These are phyloP conservation scores for Penstemon newberryi DNA, from an alignment of 257 asterid genomes.

Conservation along the genomic window DNA sequence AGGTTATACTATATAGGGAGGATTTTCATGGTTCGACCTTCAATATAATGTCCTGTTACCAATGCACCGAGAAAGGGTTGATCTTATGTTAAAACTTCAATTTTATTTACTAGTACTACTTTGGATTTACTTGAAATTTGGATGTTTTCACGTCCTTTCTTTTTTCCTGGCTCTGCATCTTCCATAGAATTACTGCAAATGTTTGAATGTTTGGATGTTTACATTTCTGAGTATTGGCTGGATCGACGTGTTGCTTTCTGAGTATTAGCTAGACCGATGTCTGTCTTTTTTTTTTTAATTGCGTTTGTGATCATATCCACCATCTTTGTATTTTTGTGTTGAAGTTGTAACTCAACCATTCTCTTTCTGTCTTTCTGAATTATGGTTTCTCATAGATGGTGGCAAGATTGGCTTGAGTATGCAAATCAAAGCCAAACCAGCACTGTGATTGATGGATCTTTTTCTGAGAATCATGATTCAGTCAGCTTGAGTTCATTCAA, in stretches of 20 bases:
- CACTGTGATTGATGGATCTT: slow-evolving; percentile 56
- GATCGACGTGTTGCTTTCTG: slow-evolving; percentile 9
- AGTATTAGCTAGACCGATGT: background rate
- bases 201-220: background rate
- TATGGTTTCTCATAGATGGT: slow-evolving; percentile 69
- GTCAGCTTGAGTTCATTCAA: slow-evolving; percentile 49
- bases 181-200: background rate
- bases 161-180: slow-evolving; percentile 13
- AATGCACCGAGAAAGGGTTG: background rate
- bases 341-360: slow-evolving; percentile 11
- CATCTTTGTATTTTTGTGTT: slow-evolving; percentile 21
- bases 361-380: slow-evolving; percentile 19
- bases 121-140: background rate
- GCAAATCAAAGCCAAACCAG: slow-evolving; percentile 68
- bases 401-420: slow-evolving; percentile 98
- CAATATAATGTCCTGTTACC: background rate
- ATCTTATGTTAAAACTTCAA: background rate
- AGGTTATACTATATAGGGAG: background rate
- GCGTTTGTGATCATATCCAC: background rate
- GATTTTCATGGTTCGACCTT: background rate
- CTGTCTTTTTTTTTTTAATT: background rate
- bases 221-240: background rate
- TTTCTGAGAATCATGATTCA: slow-evolving; percentile 60
- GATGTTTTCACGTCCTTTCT: background rate
- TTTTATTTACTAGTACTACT: background rate